These are phyloP conservation scores for Rheum nobile DNA, from an alignment of 148 eudicot genomes.

Conservation along the genomic window DNA sequence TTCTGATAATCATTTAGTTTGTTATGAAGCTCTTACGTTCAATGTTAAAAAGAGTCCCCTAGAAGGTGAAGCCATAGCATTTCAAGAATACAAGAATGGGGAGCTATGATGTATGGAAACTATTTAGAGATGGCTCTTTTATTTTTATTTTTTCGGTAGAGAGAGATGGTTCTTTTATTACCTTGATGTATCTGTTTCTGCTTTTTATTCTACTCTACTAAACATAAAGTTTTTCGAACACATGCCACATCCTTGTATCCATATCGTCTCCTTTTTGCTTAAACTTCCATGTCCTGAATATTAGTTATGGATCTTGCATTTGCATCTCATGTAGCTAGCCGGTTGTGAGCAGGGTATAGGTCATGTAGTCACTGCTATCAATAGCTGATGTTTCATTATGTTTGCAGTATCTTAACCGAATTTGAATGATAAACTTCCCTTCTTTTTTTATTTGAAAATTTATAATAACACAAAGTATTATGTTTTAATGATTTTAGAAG, in stretches of 20 bases:
- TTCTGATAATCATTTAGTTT: not conserved
- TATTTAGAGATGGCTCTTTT: not conserved
- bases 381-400: not conserved
- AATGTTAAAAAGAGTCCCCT: not conserved
- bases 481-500: constrained; percentile 14
- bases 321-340: not conserved
- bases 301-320: not conserved
- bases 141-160: too few species aligned
- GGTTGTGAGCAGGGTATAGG: not conserved
- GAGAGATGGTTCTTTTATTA: not conserved
- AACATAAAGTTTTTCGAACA: not conserved
- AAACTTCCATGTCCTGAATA: not conserved
- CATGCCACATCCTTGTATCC: not conserved
- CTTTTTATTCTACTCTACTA: not conserved
- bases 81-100: not conserved
- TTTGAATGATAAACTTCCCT: not conserved
- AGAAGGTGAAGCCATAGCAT: not conserved
- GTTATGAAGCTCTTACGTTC: not conserved
- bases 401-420: not conserved
- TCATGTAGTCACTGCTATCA: not conserved
- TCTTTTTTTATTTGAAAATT: not conserved
- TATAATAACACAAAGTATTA: not conserved
- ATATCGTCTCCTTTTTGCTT: not conserved
- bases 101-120: not conserved
- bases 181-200: not conserved